Evolutionary conservation across 768 basidiomycete genomes (phyloP), one percentile per base, ranked within the genome.

Genomic region (Lactarius deliciosus): DNA sequence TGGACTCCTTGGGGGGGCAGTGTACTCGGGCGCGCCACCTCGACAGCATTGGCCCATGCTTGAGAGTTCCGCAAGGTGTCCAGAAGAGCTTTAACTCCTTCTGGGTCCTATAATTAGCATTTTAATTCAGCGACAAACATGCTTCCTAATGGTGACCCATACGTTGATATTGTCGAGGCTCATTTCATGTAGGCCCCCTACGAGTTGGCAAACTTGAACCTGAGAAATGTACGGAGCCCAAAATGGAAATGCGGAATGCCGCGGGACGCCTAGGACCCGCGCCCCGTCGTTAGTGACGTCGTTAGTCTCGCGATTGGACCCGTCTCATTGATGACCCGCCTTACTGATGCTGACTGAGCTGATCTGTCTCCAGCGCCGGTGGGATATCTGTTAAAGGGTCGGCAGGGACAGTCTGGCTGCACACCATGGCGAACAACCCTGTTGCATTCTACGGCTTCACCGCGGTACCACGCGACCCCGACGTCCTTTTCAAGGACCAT

Each of bases 31-130:
- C 61, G 47, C 28, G 41, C 45, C 61, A 45, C 60, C 38, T 58
- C 74, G 18, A 79, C 69, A 1, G 79, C 73, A 58, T 86, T 80
- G 71, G 87, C 83, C 90, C 89, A 92, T 28, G 86, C 88, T 71
- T 85, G 81, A 4, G 91, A 92, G 3, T 81, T 76, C 60, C 84
- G 80, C 15, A 93, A 79, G 68, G 85, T 84, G 61, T 92, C 88
- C 20, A 94, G 82, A 30, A 94, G 81, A 32, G 89, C 86, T 71
- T 85, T 83, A 57, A 94, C n/a, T 2, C 64, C 68, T 8, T 69
- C 61, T 9, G 68, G 70, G n/a, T 70, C 68, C 70, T 70, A 47
- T 30, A 36, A 56, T 40, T 7, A 20, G 28, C 2, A 10, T 30
- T 59, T 32, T n/a, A 20, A 25, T 47, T 65, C 34, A 65, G 56